phyloP scores from a whole-genome alignment of 2,329 filamentous ascomycete species.

The Aspergillus pseudonomiae region DNA sequence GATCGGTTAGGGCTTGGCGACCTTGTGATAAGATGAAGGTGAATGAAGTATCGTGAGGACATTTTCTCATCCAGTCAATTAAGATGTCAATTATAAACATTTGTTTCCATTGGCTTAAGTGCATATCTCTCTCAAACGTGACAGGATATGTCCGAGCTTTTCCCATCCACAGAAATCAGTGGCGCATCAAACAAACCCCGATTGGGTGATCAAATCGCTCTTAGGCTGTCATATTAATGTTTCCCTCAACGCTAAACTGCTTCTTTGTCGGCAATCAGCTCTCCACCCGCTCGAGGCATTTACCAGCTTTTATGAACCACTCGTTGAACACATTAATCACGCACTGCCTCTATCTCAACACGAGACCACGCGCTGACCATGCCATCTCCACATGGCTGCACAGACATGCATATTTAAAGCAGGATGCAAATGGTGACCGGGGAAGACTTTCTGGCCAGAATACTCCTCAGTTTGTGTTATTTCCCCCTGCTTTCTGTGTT shows the following conservation, averaged over 20 bases:
- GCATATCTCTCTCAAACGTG: background rate
- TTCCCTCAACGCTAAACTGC: background rate
- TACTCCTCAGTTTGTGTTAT: background rate
- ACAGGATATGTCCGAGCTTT: background rate
- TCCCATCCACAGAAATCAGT: background rate
- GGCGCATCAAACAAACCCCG: background rate
- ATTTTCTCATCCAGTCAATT: background rate
- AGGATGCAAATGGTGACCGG: background rate
- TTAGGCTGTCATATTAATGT: background rate
- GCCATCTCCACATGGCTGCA: background rate
- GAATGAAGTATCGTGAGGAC: background rate
- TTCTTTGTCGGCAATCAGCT: background rate
- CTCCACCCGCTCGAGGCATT: background rate
- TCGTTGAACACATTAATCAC: background rate
- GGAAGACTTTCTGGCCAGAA: no score
- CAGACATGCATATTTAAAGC: background rate
- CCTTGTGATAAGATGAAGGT: background rate
- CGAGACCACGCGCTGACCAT: background rate
- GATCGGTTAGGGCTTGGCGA: background rate
- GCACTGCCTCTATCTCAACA: background rate
- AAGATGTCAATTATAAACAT: background rate
- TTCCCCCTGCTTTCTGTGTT: background rate
- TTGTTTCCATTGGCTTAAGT: background rate
- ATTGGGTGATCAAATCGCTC: conserved; percentile 2
- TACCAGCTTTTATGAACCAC: background rate